These are phyloP conservation scores for Exidia glandulosa DNA, from an alignment of 768 basidiomycete species.

Conservation along the genomic window DNA sequence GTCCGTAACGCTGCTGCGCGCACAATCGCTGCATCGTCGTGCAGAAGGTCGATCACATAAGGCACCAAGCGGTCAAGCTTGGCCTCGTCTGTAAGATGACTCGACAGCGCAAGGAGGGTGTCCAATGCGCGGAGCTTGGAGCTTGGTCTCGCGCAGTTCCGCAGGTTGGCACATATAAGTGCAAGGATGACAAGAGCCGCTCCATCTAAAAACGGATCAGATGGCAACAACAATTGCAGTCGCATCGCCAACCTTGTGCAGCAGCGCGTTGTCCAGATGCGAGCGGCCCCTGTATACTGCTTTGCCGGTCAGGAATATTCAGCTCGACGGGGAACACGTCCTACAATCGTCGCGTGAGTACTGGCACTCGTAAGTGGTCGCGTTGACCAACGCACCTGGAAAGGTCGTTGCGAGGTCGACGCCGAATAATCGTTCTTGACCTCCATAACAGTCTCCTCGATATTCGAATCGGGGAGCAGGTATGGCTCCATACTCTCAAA, in stretches of 20 bases:
- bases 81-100: slow-evolving; percentile 85
- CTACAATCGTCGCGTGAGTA: slow-evolving; percentile 21
- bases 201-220: slow-evolving; percentile 49
- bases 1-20: slow-evolving; percentile 70
- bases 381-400: slow-evolving; percentile 6
- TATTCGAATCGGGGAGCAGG: slow-evolving; percentile 33
- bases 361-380: not conserved
- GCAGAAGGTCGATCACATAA: slow-evolving; percentile 77
- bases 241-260: slow-evolving; percentile 40
- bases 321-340: slow-evolving; percentile 72
- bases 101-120: slow-evolving; percentile 69
- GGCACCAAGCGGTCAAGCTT: slow-evolving; percentile 90
- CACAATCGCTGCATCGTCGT: slow-evolving; percentile 77
- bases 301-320: slow-evolving; percentile 54
- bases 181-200: slow-evolving; percentile 83
- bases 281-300: slow-evolving; percentile 29
- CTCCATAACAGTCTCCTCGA: slow-evolving; percentile 34
- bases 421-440: slow-evolving; percentile 11
- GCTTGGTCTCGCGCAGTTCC: slow-evolving; percentile 76
- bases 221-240: not conserved
- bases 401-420: not conserved
- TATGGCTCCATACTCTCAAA: slow-evolving; percentile 75
- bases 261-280: slow-evolving; percentile 35
- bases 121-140: slow-evolving; percentile 82
- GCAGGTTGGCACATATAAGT: slow-evolving; percentile 76